These are phyloP conservation scores for Scheffersomyces lignicola DNA, from an alignment of 1,139 yeast genomes.

Conservation along the genomic window DNA sequence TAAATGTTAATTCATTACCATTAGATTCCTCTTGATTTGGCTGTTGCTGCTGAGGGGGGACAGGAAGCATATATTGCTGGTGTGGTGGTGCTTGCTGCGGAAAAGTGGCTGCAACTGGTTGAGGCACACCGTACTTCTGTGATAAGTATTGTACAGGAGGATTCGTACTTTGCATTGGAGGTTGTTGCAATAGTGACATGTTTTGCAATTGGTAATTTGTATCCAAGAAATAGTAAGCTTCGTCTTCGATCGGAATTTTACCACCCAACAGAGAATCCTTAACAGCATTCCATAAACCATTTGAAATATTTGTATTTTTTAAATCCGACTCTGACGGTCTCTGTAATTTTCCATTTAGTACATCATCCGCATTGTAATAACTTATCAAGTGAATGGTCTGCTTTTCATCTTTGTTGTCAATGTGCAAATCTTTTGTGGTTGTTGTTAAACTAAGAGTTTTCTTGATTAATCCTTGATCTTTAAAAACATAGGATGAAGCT, in stretches of 20 bases:
- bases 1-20: conserved; percentile 17
- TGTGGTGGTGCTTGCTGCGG: conserved; percentile 7
- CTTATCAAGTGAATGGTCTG: conserved; percentile 74
- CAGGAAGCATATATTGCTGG: conserved; percentile 10
- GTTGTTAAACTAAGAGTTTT: conserved; percentile 71
- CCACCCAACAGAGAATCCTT: conserved; percentile 64
- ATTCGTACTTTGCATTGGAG: conserved; percentile 14
- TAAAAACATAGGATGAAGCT: conserved; percentile 63
- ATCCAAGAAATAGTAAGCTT: conserved; percentile 52
- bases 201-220: conserved; percentile 46
- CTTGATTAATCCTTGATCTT: conserved; percentile 76
- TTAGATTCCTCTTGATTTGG: conserved; percentile 5
- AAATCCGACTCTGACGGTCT: conserved; percentile 62
- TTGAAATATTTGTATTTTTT: conserved; percentile 52
- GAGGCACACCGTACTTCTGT: conserved; percentile 10
- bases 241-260: conserved; percentile 52
- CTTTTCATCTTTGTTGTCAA: conserved; percentile 27
- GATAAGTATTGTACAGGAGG: conserved; percentile 16
- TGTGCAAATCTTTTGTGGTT: conserved; percentile 33
- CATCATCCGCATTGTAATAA: conserved; percentile 77
- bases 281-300: conserved; percentile 60
- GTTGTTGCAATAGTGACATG: conserved; percentile 32
- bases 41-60: conserved; percentile 5
- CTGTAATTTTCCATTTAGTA: conserved; percentile 52
- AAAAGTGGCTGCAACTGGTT: conserved; percentile 3